phyloP scores from a whole-genome alignment of 2,329 filamentous ascomycete species.

The Fusarium secorum region DNA sequence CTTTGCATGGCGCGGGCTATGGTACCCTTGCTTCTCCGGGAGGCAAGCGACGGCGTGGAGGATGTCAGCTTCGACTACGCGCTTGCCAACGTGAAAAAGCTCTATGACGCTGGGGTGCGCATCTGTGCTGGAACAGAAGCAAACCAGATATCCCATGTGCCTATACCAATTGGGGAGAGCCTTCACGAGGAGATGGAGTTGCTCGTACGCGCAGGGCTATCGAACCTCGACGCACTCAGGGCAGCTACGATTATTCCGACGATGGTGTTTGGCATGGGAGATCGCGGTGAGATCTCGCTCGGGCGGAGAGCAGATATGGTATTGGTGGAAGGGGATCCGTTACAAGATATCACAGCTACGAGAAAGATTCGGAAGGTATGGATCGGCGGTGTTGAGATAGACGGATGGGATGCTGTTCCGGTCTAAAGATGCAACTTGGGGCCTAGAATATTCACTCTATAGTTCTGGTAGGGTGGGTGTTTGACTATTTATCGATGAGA shows the following conservation, averaged over 20 bases:
- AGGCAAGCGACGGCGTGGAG: neutral
- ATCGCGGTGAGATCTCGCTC: neutral
- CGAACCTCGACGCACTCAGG: neutral
- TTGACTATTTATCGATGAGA: neutral
- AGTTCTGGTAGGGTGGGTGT: neutral
- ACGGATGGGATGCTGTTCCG: neutral
- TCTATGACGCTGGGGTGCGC: neutral
- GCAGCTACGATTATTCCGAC: neutral
- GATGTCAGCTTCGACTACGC: neutral
- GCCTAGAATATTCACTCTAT: neutral
- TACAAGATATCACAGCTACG: neutral
- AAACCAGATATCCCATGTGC: neutral
- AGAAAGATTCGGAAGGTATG: neutral
- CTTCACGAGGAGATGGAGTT: neutral
- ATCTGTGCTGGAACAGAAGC: neutral
- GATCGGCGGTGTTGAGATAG: neutral
- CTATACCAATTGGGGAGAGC: neutral
- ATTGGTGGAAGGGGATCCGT: neutral
- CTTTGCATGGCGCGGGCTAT: neutral
- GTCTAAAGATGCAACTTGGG: neutral
- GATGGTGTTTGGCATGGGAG: neutral
- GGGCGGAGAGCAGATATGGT: neutral
- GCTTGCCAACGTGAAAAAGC: neutral
- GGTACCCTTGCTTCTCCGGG: neutral
- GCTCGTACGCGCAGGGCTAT: neutral